Base-by-base conservation (phyloP, 2,329 filamentous ascomycete genomes). In the Hortaea sp. region DNA sequence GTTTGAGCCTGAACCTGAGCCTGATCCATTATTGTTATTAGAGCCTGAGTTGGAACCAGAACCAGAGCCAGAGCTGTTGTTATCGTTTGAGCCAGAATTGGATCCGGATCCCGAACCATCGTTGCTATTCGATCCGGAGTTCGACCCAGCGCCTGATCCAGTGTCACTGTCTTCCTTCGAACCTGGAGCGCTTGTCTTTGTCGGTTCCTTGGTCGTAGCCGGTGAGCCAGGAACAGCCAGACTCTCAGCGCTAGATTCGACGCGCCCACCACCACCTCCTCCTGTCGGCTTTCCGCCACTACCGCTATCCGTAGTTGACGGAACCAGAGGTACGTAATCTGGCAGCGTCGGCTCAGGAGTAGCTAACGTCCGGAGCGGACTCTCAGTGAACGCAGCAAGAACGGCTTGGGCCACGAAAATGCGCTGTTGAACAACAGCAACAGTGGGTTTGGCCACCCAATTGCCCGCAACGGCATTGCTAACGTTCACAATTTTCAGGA, bases 381-480 rank as follows among this genome's bases (percentile, higher is more conserved):
- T 29, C 41, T 48, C 29, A 5, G 53, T 45, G 10, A 35, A 45
- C 12, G 42, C 41, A 1, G 53, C 51, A 7, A 57, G 39, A 1
- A 54, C 49, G 6, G 46, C 52, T 40, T 53, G 50, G 6, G 50
- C 57, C 13, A 55, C 52, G 38, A 70, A 66, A 7, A 63, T 61
- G 27, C 67, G 50, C 40, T 70, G 58, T 6, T 72, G 63, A 5
- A 72, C 61, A 5, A 71, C 57, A 4, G 70, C 53, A 4, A 72
- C 66, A 1, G 66, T 71, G 1, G 70, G 65, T 9, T 58, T 57
- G 5, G 67, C 69, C 32, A 61, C 56, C 37, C 65, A 63, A 4
- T 59, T 60, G 7, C 69, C 69, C 5, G 62, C 53, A 6, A 54
- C 48, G 13, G 51, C 49, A 2, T 45, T 44, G 5, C 48, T 46